These are phyloP conservation scores for Ogataea henricii DNA, from an alignment of 805 yeast species.

Conservation along the genomic window DNA sequence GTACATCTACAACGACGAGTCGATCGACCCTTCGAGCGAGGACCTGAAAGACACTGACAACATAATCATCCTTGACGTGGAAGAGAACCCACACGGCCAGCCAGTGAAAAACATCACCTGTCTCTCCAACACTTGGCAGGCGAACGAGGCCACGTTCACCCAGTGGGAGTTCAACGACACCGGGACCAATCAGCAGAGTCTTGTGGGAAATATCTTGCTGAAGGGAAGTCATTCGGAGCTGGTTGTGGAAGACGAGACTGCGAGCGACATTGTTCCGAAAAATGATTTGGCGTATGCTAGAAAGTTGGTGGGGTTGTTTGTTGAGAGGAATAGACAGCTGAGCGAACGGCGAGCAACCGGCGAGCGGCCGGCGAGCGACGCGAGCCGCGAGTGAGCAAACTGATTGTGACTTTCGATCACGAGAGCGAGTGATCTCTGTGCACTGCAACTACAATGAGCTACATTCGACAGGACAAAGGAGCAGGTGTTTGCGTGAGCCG, in stretches of 20 bases:
- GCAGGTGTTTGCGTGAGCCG: too few species aligned
- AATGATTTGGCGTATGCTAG: constrained; percentile 25
- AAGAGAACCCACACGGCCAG: constrained; percentile 1
- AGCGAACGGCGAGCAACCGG: neutral
- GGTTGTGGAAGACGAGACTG: constrained; percentile 19
- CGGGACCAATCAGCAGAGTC: constrained; percentile 5
- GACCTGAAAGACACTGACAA: constrained; percentile 7
- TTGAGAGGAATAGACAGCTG: constrained; percentile 25
- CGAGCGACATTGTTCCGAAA: constrained; percentile 24
- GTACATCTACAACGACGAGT: constrained; percentile 16
- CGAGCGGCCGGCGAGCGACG: too few species aligned
- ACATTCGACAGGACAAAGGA: too few species aligned
- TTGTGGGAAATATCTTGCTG: constrained; percentile 14
- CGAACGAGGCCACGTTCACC: constrained; percentile 5
- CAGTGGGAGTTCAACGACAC: constrained; percentile 23
- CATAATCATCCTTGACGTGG: constrained; percentile 15
- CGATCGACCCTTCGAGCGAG: constrained; percentile 13
- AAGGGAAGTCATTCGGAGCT: constrained; percentile 28
- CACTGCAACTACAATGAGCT: neutral
- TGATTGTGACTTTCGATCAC: too few species aligned
- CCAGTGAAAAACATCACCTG: constrained; percentile 13
- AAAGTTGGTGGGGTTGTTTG: constrained; percentile 25
- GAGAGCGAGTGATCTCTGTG: too few species aligned
- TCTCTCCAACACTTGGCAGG: constrained; percentile 20
- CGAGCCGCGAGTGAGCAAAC: too few species aligned